Evolutionary conservation across 2,329 filamentous ascomycete genomes (phyloP).

Genomic region (Rhinocladiella similis): DNA sequence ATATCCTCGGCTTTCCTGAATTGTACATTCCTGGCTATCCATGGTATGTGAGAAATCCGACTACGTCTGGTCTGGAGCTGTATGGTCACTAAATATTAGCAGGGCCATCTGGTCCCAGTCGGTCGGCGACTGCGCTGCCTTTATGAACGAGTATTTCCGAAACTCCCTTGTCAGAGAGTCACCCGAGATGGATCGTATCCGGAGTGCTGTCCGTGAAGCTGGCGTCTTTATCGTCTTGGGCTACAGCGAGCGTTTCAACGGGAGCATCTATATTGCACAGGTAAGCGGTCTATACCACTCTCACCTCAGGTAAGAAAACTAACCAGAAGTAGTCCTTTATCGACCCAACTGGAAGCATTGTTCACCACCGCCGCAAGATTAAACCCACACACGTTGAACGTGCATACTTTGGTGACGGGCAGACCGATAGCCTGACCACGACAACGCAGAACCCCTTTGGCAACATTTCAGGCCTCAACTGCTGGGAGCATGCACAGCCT

Average conservation of each 20-base stretch:
- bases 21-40: conserved; percentile 59
- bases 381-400: conserved; percentile 54
- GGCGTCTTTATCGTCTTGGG: conserved; percentile 43
- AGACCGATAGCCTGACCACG: conserved; percentile 34
- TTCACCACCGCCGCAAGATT: conserved; percentile 48
- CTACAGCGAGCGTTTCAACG: conserved; percentile 40
- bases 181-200: conserved; percentile 39
- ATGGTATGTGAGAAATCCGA: conserved; percentile 31
- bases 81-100: too few relatives aligned
- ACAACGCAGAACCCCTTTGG: conserved; percentile 42
- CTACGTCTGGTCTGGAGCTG: too few relatives aligned
- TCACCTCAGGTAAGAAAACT: too few relatives aligned
- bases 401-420: conserved; percentile 47
- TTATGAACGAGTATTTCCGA: conserved; percentile 11
- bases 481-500: conserved; percentile 35
- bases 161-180: conserved; percentile 4
- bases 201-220: conserved; percentile 35
- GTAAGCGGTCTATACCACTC: too few relatives aligned
- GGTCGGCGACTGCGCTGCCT: conserved; percentile 20
- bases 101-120: conserved; percentile 36
- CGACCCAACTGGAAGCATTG: conserved; percentile 39
- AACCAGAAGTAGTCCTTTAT: conserved; percentile 37
- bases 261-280: conserved; percentile 46
- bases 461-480: conserved; percentile 36
- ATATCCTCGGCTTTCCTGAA: conserved; percentile 58